Evolutionary conservation across 1,139 yeast species (phyloP).

Genomic region (Zhuliangozyma blackwelliae): DNA sequence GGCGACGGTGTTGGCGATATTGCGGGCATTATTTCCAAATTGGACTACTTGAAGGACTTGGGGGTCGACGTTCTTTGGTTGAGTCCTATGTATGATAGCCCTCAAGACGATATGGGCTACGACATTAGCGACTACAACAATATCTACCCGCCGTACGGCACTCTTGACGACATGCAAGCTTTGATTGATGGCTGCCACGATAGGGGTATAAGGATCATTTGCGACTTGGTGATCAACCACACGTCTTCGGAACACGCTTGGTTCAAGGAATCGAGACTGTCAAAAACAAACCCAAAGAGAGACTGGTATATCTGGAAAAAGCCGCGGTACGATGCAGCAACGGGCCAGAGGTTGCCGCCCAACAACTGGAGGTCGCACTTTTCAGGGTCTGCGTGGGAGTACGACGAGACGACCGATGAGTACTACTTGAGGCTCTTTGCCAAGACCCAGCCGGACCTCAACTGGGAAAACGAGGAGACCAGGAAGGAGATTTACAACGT

Average conservation of each 20-base stretch:
- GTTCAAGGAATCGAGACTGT: slow-evolving; percentile 53
- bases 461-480: slow-evolving; percentile 54
- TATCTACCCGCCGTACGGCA: slow-evolving; percentile 50
- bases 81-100: slow-evolving; percentile 56
- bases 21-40: slow-evolving; percentile 47
- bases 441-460: slow-evolving; percentile 51
- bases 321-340: slow-evolving; percentile 35
- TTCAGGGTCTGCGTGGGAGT: slow-evolving; percentile 55
- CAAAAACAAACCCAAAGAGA: slow-evolving; percentile 50
- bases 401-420: slow-evolving; percentile 48
- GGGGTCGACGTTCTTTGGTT: slow-evolving; percentile 56
- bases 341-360: slow-evolving; percentile 50
- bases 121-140: slow-evolving; percentile 53
- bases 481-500: slow-evolving; percentile 48
- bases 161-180: slow-evolving; percentile 46
- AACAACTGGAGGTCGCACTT: slow-evolving; percentile 54
- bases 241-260: slow-evolving; percentile 53
- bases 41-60: slow-evolving; percentile 48
- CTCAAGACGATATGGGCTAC: slow-evolving; percentile 63
- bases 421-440: slow-evolving; percentile 54
- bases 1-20: slow-evolving; percentile 58
- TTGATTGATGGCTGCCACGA: slow-evolving; percentile 45
- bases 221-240: slow-evolving; percentile 58
- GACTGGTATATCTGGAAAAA: slow-evolving; percentile 62
- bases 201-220: slow-evolving; percentile 48